Percentiles rank a stretch among this genome's conserved stretches.
These are phyloP conservation scores for Uromyces viciae-fabae DNA, from an alignment of 1,284 basidiomycete species.

Conservation along the genomic window DNA sequence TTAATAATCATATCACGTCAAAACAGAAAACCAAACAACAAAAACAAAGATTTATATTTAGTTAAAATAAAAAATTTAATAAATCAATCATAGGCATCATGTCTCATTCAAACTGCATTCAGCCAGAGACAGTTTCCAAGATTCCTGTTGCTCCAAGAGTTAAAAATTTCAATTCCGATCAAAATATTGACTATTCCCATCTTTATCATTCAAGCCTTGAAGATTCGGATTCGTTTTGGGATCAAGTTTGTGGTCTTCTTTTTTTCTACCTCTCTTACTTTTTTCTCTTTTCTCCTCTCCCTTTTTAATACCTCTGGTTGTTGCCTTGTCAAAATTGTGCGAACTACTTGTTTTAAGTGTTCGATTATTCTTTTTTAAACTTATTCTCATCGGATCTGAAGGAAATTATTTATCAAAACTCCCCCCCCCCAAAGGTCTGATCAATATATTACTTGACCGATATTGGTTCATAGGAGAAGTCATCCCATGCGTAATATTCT, in stretches of 20 bases:
- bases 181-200: background rate
- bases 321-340: background rate
- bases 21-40: too few relatives aligned
- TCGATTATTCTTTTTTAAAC: background rate
- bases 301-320: background rate
- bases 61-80: too few relatives aligned
- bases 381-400: background rate
- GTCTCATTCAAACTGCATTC: background rate
- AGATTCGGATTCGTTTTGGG: conserved; percentile 25
- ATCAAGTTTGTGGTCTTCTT: conserved; percentile 1
- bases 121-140: background rate
- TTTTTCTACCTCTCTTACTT: background rate
- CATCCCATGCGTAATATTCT: too few relatives aligned
- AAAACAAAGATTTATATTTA: too few relatives aligned
- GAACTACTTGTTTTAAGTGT: background rate
- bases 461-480: too few relatives aligned
- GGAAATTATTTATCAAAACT: background rate
- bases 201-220: background rate
- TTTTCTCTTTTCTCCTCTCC: background rate
- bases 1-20: too few relatives aligned
- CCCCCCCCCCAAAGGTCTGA: background rate
- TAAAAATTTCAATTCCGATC: background rate
- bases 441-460: too few relatives aligned
- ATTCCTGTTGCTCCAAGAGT: conserved; percentile 7
- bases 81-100: too few relatives aligned